Base-by-base conservation (phyloP, 768 basidiomycete species). In the Mycena rosella region DNA sequence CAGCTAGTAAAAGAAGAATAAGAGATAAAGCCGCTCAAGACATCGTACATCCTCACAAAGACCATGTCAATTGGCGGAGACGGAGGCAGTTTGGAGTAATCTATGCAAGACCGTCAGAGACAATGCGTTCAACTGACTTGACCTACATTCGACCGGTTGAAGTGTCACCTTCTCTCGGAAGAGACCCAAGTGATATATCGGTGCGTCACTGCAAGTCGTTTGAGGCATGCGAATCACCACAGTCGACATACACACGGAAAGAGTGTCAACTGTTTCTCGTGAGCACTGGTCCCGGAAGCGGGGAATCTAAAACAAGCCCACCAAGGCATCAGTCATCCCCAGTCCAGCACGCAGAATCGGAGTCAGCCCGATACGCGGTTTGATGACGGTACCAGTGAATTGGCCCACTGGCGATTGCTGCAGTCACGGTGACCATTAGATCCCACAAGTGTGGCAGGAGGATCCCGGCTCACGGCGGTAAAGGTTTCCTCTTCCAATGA, bases 331-430 rank as follows among this genome's bases (percentile, higher is more conserved):
- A 0, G 92, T 88, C 95, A 99, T 96, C 20, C 96, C 95, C 69
- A 96, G 81, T 7, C 97, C 97, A 32, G 97, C 97, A 42, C 97
- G 89, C 62, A 99, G 83, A 73, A 99, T 95, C 44, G 97, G 97
- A 3, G 94, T 91, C 60, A 99, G 79, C 6, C 95, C 97, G 59
- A 99, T 87, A 51, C 88, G 86, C 10, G 91, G 87, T 72, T 91
- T 92, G 78, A 99, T 86, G 27, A 76, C 78, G 5, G 88, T 88
- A 26, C 96, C 97, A 20, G 84, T 91, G 80, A 95, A 98, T 3
- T 88, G 77, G 2, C 87, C 90, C 18, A 98, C 83, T 1, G 97
- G 96, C 0, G 94, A 91, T 83, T 89, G 78, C 94, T 94, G 71
- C 22, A 58, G 55, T 22, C n/a, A n/a, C n/a, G n/a, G n/a, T n/a